Conservation (phyloP, 495 filamentous ascomycete species). For the Aspergillus panamensis region DNA sequence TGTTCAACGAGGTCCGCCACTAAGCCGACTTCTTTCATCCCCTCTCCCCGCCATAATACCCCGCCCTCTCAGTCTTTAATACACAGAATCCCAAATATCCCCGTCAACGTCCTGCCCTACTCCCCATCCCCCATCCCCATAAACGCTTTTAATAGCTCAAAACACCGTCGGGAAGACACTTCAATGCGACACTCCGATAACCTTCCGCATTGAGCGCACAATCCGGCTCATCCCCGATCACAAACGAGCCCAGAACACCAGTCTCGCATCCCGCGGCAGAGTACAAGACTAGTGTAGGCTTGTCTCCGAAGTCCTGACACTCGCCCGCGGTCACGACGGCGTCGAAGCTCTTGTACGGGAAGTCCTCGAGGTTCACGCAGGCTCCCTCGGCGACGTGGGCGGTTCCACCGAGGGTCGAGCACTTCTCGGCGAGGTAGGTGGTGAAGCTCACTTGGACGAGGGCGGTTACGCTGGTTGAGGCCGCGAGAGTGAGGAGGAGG, state of each 20-base stretch:
- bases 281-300: not conserved
- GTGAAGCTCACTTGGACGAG: not conserved
- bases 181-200: too few relatives aligned
- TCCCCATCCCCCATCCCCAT: too few relatives aligned
- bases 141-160: too few relatives aligned
- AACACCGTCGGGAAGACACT: too few relatives aligned
- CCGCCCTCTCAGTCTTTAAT: too few relatives aligned
- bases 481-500: not conserved
- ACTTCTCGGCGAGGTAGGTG: not conserved
- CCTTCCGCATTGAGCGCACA: too few relatives aligned
- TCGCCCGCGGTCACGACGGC: not conserved
- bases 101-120: too few relatives aligned
- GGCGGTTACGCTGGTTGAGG: not conserved
- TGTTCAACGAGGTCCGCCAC: too few relatives aligned
- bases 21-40: too few relatives aligned
- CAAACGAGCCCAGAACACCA: not conserved
- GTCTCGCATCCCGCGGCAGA: not conserved
- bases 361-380: not conserved
- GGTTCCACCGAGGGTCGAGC: not conserved
- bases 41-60: too few relatives aligned
- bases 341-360: not conserved
- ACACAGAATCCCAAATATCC: too few relatives aligned
- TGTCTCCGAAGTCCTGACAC: not conserved
- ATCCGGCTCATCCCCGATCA: too few relatives aligned
- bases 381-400: not conserved